Conservation (phyloP, 2,329 filamentous ascomycete genomes). For the Xylaria sp. region DNA sequence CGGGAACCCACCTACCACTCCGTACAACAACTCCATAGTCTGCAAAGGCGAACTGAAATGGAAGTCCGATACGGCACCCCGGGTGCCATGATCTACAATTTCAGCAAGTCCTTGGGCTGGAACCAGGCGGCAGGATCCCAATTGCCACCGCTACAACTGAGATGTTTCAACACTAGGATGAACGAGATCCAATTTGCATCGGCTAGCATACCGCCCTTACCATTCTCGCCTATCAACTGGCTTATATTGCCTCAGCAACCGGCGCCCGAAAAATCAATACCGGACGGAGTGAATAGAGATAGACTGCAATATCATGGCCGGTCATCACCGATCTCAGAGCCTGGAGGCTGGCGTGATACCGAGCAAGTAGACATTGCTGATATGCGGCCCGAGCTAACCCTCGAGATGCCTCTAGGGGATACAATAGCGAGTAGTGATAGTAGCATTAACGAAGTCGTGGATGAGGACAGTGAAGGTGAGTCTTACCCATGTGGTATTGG, state of each 20-base stretch:
- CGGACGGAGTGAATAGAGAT: background rate
- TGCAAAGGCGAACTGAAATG: constrained; percentile 26
- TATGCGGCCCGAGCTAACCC: background rate
- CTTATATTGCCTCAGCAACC: constrained; percentile 17
- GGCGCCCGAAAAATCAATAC: background rate
- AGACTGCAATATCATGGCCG: background rate
- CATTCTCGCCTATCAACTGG: constrained; percentile 27
- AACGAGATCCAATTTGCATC: background rate
- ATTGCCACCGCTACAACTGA: constrained; percentile 30
- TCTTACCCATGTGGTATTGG: background rate
- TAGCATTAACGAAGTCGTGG: background rate
- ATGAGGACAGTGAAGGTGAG: background rate
- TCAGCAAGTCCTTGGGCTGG: constrained; percentile 31
- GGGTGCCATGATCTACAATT: constrained; percentile 30
- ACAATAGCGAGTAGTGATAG: background rate
- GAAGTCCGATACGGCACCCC: constrained; percentile 25
- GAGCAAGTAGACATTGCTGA: constrained; percentile 5
- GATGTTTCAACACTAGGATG: background rate
- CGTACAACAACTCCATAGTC: constrained; percentile 27
- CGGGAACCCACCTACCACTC: constrained; percentile 27
- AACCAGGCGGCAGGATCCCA: constrained; percentile 15
- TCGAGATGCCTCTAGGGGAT: background rate
- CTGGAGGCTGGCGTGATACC: constrained; percentile 23
- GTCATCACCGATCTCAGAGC: constrained; percentile 24
- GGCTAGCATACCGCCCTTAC: background rate